These are phyloP conservation scores for Vachellia pachyceras DNA, from an alignment of 306 rosid species.

Conservation along the genomic window DNA sequence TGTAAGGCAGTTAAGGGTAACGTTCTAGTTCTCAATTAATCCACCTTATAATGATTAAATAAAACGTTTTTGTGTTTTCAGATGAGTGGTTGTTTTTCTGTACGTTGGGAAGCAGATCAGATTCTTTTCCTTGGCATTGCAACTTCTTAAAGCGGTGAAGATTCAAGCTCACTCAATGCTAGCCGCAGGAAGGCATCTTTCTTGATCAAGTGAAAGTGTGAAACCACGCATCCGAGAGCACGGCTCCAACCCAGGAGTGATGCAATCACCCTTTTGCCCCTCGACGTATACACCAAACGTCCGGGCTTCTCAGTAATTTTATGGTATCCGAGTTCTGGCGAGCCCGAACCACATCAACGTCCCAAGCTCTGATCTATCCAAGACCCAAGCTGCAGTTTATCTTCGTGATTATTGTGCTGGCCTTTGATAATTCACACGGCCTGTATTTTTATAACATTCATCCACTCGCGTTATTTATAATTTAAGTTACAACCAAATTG, in stretches of 20 bases:
- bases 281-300: too few species aligned
- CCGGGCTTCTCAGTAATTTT: neutral
- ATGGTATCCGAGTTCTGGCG: neutral
- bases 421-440: neutral
- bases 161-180: neutral
- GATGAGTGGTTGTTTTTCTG: neutral
- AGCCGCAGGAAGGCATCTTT: neutral
- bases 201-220: neutral
- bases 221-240: too few species aligned
- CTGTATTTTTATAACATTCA: too few species aligned
- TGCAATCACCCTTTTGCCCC: too few species aligned
- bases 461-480: too few species aligned
- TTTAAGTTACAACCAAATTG: too few species aligned
- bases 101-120: neutral
- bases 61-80: too few species aligned
- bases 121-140: conserved; percentile 8
- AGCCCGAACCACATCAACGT: too few species aligned
- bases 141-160: neutral
- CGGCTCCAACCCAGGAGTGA: neutral
- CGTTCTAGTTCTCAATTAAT: too few species aligned
- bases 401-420: neutral
- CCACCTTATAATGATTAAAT: too few species aligned
- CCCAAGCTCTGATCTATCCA: too few species aligned
- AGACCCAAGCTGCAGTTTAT: neutral
- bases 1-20: too few species aligned